phyloP scores from a whole-genome alignment of 2,329 filamentous ascomycete genomes.

The Neonectria coccinea region DNA sequence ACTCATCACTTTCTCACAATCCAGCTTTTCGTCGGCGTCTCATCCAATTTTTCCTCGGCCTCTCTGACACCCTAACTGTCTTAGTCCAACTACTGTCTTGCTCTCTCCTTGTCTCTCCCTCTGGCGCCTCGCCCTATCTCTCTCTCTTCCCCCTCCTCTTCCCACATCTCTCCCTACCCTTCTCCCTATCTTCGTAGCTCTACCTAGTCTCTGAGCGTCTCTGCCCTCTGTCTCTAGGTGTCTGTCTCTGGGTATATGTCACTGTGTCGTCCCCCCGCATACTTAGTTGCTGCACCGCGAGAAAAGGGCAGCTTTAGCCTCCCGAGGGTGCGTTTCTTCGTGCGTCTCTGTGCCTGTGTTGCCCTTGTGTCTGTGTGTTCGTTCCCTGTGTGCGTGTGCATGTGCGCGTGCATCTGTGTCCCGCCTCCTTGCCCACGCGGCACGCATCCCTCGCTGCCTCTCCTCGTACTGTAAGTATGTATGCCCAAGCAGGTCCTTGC shows the following conservation, averaged over 20 bases:
- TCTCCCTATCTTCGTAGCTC: background rate
- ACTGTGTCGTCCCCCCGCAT: background rate
- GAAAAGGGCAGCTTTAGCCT: background rate
- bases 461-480: background rate
- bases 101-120: background rate
- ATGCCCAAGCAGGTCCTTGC: background rate
- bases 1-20: constrained; percentile 4
- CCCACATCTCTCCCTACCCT: background rate
- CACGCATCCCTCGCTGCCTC: constrained; percentile 2
- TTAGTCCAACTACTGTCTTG: background rate
- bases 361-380: background rate
- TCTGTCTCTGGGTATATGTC: background rate
- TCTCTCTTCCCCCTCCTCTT: background rate
- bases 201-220: background rate
- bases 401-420: background rate
- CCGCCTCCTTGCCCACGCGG: background rate
- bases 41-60: background rate
- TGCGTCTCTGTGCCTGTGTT: background rate
- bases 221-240: background rate
- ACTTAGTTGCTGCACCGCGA: background rate
- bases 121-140: background rate
- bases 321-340: background rate
- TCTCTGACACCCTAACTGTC: background rate
- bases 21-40: background rate
- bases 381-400: background rate